Conservation (phyloP, 2,329 filamentous ascomycete genomes). For the Fusarium coffeatum region DNA sequence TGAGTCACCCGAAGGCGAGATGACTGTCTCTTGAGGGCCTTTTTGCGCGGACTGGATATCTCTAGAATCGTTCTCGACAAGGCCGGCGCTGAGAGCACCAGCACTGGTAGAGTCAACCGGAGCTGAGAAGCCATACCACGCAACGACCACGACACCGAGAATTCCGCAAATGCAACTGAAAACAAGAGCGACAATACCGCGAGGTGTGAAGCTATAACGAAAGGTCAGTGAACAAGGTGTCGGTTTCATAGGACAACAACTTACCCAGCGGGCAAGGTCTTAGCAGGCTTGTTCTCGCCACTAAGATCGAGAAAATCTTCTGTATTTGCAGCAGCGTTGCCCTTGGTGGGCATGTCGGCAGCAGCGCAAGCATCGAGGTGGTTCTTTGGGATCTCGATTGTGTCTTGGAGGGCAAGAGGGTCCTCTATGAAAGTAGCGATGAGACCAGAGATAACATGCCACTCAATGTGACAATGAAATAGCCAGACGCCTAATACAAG, state of each 20-base stretch:
- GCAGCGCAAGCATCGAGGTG: constrained; percentile 69
- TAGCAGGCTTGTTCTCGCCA: constrained; percentile 68
- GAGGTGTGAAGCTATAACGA: constrained; percentile 69
- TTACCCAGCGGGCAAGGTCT: constrained; percentile 71
- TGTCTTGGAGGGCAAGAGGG: constrained; percentile 70
- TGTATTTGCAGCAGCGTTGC: constrained; percentile 82
- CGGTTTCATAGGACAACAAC: neutral
- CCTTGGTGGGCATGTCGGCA: constrained; percentile 62
- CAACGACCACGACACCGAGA: constrained; percentile 73
- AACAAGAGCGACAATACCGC: constrained; percentile 79
- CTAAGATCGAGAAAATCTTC: constrained; percentile 70
- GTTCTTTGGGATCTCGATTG: constrained; percentile 68
- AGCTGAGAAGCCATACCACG: constrained; percentile 67
- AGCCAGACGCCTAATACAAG: constrained; percentile 67
- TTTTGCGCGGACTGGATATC: constrained; percentile 16
- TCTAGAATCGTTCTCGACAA: constrained; percentile 35
- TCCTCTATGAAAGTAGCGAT: constrained; percentile 73
- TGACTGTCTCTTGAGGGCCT: constrained; percentile 25
- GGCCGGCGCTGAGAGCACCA: constrained; percentile 29
- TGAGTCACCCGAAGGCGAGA: constrained; percentile 12
- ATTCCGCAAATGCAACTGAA: constrained; percentile 78
- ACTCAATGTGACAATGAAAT: constrained; percentile 86
- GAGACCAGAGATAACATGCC: constrained; percentile 76
- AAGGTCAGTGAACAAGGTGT: neutral
- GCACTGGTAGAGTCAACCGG: constrained; percentile 30